A percentile compares a stretch with the other conserved stretches of the same genome.
phyloP scores from a whole-genome alignment of 129 eudicot genomes.

The Centaurea solstitialis region DNA sequence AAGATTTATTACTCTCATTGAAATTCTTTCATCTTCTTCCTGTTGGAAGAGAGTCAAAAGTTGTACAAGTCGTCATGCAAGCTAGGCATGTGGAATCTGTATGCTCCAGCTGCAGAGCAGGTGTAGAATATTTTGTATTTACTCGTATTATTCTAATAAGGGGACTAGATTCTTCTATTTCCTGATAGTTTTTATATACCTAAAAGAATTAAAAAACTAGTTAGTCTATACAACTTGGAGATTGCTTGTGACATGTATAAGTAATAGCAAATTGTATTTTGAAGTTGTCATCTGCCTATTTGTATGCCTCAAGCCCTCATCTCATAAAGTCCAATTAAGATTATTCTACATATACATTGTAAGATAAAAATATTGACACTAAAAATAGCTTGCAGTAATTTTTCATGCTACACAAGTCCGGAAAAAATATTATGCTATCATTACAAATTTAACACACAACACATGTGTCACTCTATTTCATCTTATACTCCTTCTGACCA shows the following conservation, averaged over 20 bases:
- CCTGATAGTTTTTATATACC: neutral
- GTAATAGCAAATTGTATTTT: neutral
- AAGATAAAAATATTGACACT: neutral
- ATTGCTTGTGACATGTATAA: neutral
- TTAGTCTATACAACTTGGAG: neutral
- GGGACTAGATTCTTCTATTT: neutral
- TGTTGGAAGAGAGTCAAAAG: conserved; percentile 2
- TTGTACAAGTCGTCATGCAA: neutral
- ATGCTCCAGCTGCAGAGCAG: neutral
- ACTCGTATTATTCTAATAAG: neutral
- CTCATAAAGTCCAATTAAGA: neutral
- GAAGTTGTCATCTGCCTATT: neutral
- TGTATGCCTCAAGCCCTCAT: neutral
- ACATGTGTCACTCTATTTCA: neutral
- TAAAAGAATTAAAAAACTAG: neutral
- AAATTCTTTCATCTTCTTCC: neutral
- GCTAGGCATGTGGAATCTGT: neutral
- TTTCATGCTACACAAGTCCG: neutral
- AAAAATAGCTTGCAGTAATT: neutral
- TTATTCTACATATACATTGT: neutral
- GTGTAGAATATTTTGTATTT: neutral
- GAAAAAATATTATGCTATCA: neutral
- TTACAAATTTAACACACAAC: neutral
- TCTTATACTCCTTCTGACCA: neutral
- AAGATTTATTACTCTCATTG: no score